phyloP scores from a whole-genome alignment of 148 eudicot species.

The Linanthus parryae region DNA sequence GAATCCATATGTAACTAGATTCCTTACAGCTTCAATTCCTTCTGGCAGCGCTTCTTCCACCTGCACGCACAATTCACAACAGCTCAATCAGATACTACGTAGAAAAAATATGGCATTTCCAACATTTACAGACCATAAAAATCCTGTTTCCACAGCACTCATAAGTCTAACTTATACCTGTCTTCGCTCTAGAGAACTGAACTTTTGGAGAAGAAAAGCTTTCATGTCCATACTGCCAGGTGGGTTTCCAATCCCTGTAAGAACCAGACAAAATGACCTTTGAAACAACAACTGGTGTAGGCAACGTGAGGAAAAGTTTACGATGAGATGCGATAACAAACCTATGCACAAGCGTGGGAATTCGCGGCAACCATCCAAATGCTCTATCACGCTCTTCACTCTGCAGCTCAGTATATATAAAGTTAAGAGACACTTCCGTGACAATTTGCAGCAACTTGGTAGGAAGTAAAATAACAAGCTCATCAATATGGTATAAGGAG shows the following conservation, averaged over 20 bases:
- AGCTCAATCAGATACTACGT: background rate
- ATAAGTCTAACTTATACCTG: conserved; percentile 34
- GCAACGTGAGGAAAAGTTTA: background rate
- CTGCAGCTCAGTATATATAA: no score
- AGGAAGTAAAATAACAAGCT: no score
- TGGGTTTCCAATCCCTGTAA: conserved; percentile 85
- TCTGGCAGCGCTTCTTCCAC: conserved; percentile 86
- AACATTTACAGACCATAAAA: background rate
- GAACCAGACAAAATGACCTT: background rate
- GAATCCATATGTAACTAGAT: conserved; percentile 62
- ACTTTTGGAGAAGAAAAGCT: conserved; percentile 90
- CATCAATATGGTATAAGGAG: no score
- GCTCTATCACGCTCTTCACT: conserved; percentile 81
- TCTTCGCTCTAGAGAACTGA: conserved; percentile 56
- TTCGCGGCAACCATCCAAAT: conserved; percentile 77
- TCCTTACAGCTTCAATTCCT: conserved; percentile 79
- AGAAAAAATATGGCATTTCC: background rate
- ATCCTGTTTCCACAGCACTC: background rate
- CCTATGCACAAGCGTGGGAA: conserved; percentile 98
- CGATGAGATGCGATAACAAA: conserved; percentile 15
- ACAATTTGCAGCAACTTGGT: no score
- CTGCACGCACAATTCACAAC: conserved; percentile 28
- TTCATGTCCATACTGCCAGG: conserved; percentile 97
- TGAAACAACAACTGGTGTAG: background rate
- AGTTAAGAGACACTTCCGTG: no score